Base-by-base conservation (phyloP, 2,329 filamentous ascomycete genomes). In the Neurospora sp. region DNA sequence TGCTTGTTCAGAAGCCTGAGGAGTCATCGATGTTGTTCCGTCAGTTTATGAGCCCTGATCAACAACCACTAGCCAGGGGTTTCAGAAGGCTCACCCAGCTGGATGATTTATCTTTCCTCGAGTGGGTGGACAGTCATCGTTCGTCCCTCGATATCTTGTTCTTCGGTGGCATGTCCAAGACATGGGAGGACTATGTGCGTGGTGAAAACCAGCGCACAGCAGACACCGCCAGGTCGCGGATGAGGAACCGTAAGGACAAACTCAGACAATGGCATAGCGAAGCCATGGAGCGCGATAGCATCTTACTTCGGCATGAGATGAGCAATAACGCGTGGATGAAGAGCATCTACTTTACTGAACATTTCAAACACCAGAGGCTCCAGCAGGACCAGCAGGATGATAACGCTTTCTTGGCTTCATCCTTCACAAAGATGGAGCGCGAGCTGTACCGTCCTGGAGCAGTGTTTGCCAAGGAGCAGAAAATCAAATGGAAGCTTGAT, bases 371-470 rank as follows among this genome's bases (percentile, higher is more conserved):
- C 73, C 95, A 98, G 78, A 87, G 96, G 72, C 86, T 92, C 17
- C 82, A 93, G 69, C 96, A 99, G 79, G 96, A 99, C 76, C 92
- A 97, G 76, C 93, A 97, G 75, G 96, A 99, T 77, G 95, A 94
- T 76, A 86, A 92, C 70, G 85, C 86, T 1, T 97, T 93, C 77
- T 86, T 96, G 71, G 87, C 88, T 57, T 88, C 91, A 0, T 86
- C 90, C 0, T 93, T 96, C 77, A 86, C 87, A 5, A 93, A 90
- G 76, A 90, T 98, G 81, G 89, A 95, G 70, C 85, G 90, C 69
- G 90, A 95, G 70, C 82, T 97, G 69, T 87, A 87, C 72, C 88
- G 93, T 23, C 92, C 93, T 1, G 93, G 92, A 36, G 94, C 92
- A 1, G 85, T 98, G 0, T 91, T 97, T 71, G 89, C 91, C 68